phyloP scores from a whole-genome alignment of 495 filamentous ascomycete species.

The Aspergillus campestris region DNA sequence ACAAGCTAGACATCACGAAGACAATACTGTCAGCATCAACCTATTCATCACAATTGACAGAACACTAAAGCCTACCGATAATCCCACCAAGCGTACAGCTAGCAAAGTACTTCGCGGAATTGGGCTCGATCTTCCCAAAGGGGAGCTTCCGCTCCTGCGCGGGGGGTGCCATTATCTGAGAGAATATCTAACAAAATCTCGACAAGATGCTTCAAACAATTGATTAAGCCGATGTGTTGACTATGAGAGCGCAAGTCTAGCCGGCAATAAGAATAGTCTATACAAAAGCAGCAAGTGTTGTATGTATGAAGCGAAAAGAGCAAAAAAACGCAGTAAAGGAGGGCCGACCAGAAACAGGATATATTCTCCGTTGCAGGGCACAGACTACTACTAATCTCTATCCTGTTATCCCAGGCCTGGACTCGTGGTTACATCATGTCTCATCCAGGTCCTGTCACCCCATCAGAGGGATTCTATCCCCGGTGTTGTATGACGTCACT shows the following conservation, averaged over 20 bases:
- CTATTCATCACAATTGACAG: neutral
- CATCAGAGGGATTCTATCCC: too few species aligned
- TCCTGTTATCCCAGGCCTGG: too few species aligned
- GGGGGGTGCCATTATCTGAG: constrained; percentile 18
- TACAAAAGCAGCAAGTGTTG: too few species aligned
- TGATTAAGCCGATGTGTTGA: neutral
- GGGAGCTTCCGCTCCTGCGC: constrained; percentile 33
- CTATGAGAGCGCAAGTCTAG: neutral
- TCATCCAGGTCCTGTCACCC: too few species aligned
- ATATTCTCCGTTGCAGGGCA: too few species aligned
- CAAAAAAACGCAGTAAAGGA: too few species aligned
- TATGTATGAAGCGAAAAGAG: too few species aligned
- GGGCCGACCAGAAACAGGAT: too few species aligned
- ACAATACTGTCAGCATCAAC: neutral
- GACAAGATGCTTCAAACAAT: too few species aligned
- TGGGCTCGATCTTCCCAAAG: constrained; percentile 55
- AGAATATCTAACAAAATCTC: neutral
- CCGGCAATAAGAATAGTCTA: neutral
- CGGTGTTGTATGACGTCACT: too few species aligned
- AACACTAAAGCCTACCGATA: constrained; percentile 39
- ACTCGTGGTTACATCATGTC: too few species aligned
- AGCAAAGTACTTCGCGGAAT: constrained; percentile 57
- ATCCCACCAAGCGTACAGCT: constrained; percentile 58
- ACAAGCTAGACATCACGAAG: constrained; percentile 38
- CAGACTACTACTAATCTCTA: too few species aligned